Base-by-base conservation (phyloP, 2,329 filamentous ascomycete genomes). In the Bipolaris bicolor region DNA sequence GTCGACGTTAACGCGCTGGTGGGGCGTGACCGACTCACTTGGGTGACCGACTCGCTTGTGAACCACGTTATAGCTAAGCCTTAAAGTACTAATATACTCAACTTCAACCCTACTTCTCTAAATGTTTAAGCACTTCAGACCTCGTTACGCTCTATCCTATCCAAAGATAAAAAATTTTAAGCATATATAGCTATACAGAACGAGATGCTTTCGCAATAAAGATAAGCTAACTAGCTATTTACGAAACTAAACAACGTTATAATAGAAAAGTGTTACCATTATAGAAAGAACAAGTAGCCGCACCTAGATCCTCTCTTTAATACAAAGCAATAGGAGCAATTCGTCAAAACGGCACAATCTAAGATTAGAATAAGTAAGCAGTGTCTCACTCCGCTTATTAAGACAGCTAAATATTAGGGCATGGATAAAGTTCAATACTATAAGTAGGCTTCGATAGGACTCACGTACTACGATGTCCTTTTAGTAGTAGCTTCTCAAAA, bases 381-480 rank as follows among this genome's bases (percentile, higher is more conserved):
- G 46, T 63, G 54, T 45, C 51, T 66, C 13, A 49, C 50, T 47
- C 57, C 58, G 43, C 59, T 66, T 24, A 40, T 51, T 47, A 61
- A 56, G 50, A 52, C 49, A 47, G 29, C 49, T 37, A 43, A 29
- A 22, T 49, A 29, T 39, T 64, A 48, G 63, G 36, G 55, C 16
- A 58, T 39, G 7, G 37, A 64, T 1, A 64, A 56, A 36, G 59
- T 66, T 15, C 24, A 44, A 36, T 41, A 62, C 55, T 63, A 65
- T 49, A n/a, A 52, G 31, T 65, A 50, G 58, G 49, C 55, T 11
- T 61, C 47, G 33, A 60, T 46, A 20, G 59, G 57, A 22, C 44
- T 43, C 48, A 62, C 57, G 36, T 66, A 51, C 50, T 66, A 46
- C 49, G 50, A 64, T 40, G 15, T 59, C n/a, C 57, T 66, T 5